phyloP scores from a whole-genome alignment of 345 rosid genomes.

The Dimocarpus longan region DNA sequence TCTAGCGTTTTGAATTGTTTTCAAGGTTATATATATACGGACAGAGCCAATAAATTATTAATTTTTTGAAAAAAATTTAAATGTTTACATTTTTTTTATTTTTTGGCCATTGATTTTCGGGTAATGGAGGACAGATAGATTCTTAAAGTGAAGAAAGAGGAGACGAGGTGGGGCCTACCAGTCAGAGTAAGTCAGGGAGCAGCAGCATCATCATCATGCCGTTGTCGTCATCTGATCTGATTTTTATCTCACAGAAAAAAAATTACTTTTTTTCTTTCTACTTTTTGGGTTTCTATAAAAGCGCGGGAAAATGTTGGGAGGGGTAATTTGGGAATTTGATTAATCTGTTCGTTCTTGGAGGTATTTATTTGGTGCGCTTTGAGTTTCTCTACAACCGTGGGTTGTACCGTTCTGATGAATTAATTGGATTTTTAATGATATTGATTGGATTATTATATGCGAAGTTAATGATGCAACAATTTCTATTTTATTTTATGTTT shows the following conservation, averaged over 20 bases:
- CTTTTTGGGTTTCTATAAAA: not conserved
- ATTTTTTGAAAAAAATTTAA: not conserved
- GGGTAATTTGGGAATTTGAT: conserved; percentile 13
- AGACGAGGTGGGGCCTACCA: conserved; percentile 20
- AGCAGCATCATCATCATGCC: conserved; percentile 24
- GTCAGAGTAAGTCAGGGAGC: conserved; percentile 7
- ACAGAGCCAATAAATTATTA: not conserved
- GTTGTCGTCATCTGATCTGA: conserved; percentile 28
- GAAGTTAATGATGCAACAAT: not conserved
- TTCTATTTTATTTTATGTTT: no score
- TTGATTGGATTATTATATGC: not conserved
- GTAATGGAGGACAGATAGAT: conserved; percentile 63
- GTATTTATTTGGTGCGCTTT: not conserved
- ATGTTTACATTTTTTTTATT: not conserved
- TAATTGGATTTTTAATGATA: not conserved
- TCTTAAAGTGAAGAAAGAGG: conserved; percentile 28
- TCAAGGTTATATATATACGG: conserved; percentile 21
- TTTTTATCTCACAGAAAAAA: not conserved
- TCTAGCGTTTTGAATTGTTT: conserved; percentile 12
- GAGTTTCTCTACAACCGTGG: not conserved
- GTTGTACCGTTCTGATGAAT: not conserved
- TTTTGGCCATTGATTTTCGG: conserved; percentile 55
- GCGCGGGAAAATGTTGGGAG: conserved; percentile 27
- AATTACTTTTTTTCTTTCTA: not conserved
- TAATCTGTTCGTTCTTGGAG: not conserved